Base-by-base conservation (phyloP, 2,329 filamentous ascomycete species). In the Ophiostoma novo-ulmi region DNA sequence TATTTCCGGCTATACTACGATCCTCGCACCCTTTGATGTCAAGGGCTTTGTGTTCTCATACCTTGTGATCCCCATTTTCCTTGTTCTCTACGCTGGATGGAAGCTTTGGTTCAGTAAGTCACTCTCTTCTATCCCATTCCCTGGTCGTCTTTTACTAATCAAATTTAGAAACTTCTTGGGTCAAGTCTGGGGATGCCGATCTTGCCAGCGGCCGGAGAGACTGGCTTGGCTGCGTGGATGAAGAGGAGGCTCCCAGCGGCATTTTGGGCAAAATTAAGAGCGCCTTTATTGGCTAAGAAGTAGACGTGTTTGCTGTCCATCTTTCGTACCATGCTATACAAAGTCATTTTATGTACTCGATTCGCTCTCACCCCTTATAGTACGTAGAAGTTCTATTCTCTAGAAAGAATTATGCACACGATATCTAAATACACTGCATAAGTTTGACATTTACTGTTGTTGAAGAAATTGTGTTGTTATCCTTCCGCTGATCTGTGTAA, bases 1-100 rank as follows among this genome's bases (percentile, higher is more conserved):
- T 22, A 91, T 89, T 0, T 88, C 89, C 75, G 89, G 89, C 2
- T 92, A 91, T 79, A 88, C 87, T 13, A 84, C 85, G 3, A 91
- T 90, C 76, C 87, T 91, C n/a, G 80, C 80, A 61, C 71, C 69
- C 58, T 91, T 89, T 85, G 82, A 80, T 75, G 85, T 84, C 14
- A 81, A 81, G 71, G 80, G 83, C 69, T 91, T 91, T 74, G 89
- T 91, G 73, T 82, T 86, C 5, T 82, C 84, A n/a, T 91, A 91
- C 75, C 77, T 90, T 74, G 89, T 87, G 73, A 76, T 91, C 70
- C 86, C 91, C 31, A 76, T 91, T 3, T 91, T 91, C 74, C 75
- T 85, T 3, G 82, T 86, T 3, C 77, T 90, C 17, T 89, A 85
- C 74, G 69, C 85, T 1, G 87, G 85, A 2, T 88, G 91, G 80